Evolutionary conservation across 805 yeast species (phyloP), one percentile per base, ranked within the genome.

Genomic region (Priceomyces carsonii): DNA sequence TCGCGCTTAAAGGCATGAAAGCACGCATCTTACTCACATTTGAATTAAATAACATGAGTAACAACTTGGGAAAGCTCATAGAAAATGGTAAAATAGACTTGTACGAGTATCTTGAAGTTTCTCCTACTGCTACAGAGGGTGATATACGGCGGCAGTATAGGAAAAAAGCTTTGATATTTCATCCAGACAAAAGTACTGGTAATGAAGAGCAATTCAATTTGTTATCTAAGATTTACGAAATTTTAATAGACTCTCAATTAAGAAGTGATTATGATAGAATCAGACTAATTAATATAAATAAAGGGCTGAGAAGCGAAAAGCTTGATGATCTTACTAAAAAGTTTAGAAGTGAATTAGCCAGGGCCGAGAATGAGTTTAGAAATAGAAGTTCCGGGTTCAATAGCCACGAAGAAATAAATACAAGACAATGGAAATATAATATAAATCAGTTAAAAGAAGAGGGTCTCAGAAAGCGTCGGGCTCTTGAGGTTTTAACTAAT

Each of bases 131-230:
- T 8, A 25, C 51, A 5, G 23, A 21, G 3, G 33, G 38, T 3
- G 59, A 53, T 8, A 61, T 68, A 16, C 44, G 55, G 26, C 36
- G 51, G 5, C 55, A 53, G 31, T 68, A 63, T 44, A 50, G 72
- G 24, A 45, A 47, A 25, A 43, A 53, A 38, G 73, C 74, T 1
- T 55, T 68, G 14, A 29, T 40, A 14, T 61, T 49, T 40, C 73
- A 69, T 40, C 73, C 74, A 5, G 74, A 69, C 44, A 69, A 67
- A 44, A 59, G 60, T 41, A 40, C 51, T 8, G 41, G 51, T 12
- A 49, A 55, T 2, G 57, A 45, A 24, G 61, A 60, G 1, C 51
- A 57, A 38, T 68, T 68, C 47, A 61, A 61, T 24, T 30, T 55
- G 9, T 44, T 63, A 32, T 47, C 62, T 6, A 47, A 51, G 22